Evolutionary conservation across 2,329 filamentous ascomycete genomes (phyloP), one percentile per base, ranked within the genome.

Genomic region (Diaporthe longicolla): DNA sequence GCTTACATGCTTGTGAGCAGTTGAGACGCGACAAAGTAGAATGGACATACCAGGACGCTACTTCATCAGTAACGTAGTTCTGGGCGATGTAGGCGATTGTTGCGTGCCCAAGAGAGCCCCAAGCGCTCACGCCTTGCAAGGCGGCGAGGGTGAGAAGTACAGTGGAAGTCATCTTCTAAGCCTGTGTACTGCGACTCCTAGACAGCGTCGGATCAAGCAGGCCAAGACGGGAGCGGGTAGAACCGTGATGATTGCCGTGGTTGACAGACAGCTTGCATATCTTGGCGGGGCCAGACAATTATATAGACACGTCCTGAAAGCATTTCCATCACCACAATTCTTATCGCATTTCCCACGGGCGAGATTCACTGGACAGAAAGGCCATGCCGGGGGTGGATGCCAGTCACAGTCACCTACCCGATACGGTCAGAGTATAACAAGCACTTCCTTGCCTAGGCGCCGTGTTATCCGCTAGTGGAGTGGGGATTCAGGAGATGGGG

Each of bases 51-150:
- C 81, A 81, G 5, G 74, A 24, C 15, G 79, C 78, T 8, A 83
- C 84, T n/a, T 78, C 76, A 0, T 80, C 76, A 13, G 79, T 74
- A 19, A 85, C 79, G 58, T 83, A 83, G 71, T 83, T 82, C 24
- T 79, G 78, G 3, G 84, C 83, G 8, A 85, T 78, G 68, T 83
- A 82, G 17, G 84, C 84, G 24, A 84, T 80, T 1, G 84, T 84
- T 50, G 82, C 80, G 74, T 85, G 84, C 15, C 84, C 84, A 9
- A 84, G 78, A 11, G 73, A 17, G 6, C 76, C 76, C 76, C 76
- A 77, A 5, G 75, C 74, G 7, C 55, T 61, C 29, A 66, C 76
- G 32, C 74, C 70, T 29, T 72, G 70, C 52, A 76, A 21, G 13
- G 68, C 59, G 24, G 71, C 69, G 19, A 73, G 40, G n/a, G 66